Evolutionary conservation across 2,329 filamentous ascomycete species (phyloP), one percentile per base, ranked within the genome.

Genomic region (Pestalotiopsis sp.): DNA sequence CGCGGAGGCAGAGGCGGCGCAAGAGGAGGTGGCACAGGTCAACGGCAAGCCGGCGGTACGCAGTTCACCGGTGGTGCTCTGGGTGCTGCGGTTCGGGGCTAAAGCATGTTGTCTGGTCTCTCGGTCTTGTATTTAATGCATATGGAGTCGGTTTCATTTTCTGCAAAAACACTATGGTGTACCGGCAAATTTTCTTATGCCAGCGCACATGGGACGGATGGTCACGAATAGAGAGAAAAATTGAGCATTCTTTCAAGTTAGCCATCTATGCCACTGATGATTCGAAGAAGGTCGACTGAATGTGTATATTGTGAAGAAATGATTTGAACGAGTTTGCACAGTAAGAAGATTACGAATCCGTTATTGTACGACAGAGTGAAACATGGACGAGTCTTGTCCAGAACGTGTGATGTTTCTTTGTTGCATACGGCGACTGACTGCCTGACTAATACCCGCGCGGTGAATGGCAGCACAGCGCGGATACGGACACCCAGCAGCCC

Each of bases 11-110:
- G 77, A n/a, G 76, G 77, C 23, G 82, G 68, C 66, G 67, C 75
- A 9, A 72, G 76, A 58, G 71, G 89, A 57, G 89, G 91, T 58
- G 91, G 91, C 66, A 84, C 89, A 45, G 88, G 87, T 70, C 91
- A 89, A 78, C 85, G 90, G 80, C 90, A 91, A 79, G 88, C 90
- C 73, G 89, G 91, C 70, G 92, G 92, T 75, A 92, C 91, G 72
- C 91, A 93, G 78, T 95, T 95, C 82, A 94, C 92, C 14, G 93
- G 93, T 71, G 93, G 93, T 81, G 93, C 92, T 70, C 83, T 95
- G 80, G 92, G 92, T 75, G 88, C 88, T 73, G 89, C 88, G 66
- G 88, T 91, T 71, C 84, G 89, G 75, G 88, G 87, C 80, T 91
- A 85, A 70, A 73, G 64, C 59, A 59, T 60, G 49, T 70, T 38